Base-by-base conservation (phyloP, 306 rosid species). In the Macrotyloma uniflorum region DNA sequence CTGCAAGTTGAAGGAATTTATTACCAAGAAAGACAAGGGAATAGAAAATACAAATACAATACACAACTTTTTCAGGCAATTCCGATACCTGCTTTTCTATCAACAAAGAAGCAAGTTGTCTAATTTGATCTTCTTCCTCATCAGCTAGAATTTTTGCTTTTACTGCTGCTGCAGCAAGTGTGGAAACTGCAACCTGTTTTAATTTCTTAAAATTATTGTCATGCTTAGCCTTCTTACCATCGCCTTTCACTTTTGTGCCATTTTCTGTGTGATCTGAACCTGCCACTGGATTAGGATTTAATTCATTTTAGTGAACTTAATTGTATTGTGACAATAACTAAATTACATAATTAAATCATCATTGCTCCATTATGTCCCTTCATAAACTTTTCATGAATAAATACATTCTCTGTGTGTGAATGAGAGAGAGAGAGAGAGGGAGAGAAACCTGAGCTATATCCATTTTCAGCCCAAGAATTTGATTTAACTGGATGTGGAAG, bases 121-220 rank as follows among this genome's bases (percentile, higher is more conserved):
- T 88, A 75, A 90, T 87, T 77, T 88, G 88, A 49, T 92, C 89
- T 84, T 92, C 96, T 86, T 90, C 96, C 73, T 87, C 88, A 38
- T 90, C 77, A 33, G 96, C 95, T 72, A 92, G 88, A 80, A 92
- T 78, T 83, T 86, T 89, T 79, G 92, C 96, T 88, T 92, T 92
- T 35, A 89, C 93, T 14, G 93, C 85, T 14, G 93, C 92, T 2
- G 95, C 95, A 65, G 94, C 82, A 51, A 92, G 72, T 16, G 93
- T 83, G 22, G 93, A 83, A 67, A 85, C 82, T 16, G 93, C 93
- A 76, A 91, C 90, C 23, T 69, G 78, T 86, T 90, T 88, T 76
- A 88, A 46, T 80, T 80, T 90, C 74, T 87, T 88, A 70, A 81
- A 67, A 76, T 87, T 90, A 78, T 49, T 62, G 9, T 63, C 80